Base-by-base conservation (phyloP, 768 basidiomycete species). In the Hypholoma fasciculare region DNA sequence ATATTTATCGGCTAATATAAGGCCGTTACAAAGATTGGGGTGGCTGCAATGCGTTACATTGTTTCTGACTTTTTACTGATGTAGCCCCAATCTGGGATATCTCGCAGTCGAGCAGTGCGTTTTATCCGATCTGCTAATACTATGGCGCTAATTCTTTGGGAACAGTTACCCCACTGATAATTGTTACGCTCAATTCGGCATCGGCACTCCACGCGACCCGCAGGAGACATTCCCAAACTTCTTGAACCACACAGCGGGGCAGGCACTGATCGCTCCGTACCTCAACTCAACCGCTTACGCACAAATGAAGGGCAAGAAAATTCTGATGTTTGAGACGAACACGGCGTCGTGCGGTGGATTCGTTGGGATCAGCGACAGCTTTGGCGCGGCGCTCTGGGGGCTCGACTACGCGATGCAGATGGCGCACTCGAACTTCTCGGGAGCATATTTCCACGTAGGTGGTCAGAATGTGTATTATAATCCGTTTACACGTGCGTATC, bases 301-400 rank as follows among this genome's bases (percentile, higher is more conserved):
- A 1, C 73, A 76, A 51, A 68, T 66, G 0, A 72, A 72, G 27
- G 70, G 73, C 0, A 79, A 82, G 63, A 76, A 78, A 16, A 69
- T 89, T 42, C 64, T 87, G 50, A 87, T 89, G 86, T 79, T 89
- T 61, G 88, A 90, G 69, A 88, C 85, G 16, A 89, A 89, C 63
- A 83, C 84, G 0, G 87, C 85, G 1, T 84, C 82, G 27, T 89
- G 87, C 69, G 86, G 86, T 68, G 87, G 87, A 19, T 88, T 88
- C 65, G 68, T 81, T 2, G 88, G 87, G 2, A 71, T 88, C 19
- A 82, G 79, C 40, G 82, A 89, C 63, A 79, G 79, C 14, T 89
- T 87, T 64, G 85, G 82, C 1, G 84, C 82, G 1, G 83, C 85
- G 3, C 70, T 90, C 2, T 89, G 87, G 87, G 83, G 74, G 2